Conservation (phyloP, 1,284 basidiomycete species). For the Ceratobasidium sp. region DNA sequence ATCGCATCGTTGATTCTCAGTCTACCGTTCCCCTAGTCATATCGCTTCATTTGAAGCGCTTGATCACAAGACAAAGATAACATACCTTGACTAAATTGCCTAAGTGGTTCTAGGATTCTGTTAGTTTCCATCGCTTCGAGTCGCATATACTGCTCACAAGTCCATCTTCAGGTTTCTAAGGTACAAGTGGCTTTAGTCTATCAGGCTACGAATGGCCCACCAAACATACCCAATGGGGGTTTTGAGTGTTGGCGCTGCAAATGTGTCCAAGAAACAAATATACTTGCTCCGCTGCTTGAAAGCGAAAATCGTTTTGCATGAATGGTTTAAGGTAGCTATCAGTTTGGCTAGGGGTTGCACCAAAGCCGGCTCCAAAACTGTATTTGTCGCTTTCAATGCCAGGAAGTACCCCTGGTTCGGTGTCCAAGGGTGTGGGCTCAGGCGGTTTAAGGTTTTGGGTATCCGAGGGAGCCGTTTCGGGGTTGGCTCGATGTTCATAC, state of each 20-base stretch:
- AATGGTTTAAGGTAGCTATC: conserved; percentile 59
- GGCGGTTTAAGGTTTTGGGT: background rate
- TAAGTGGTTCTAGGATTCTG: background rate
- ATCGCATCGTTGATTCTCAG: too few relatives aligned
- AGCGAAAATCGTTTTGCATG: conserved; percentile 55
- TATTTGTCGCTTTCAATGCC: conserved; percentile 55
- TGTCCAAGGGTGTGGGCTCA: conserved; percentile 15
- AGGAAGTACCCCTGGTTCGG: conserved; percentile 46
- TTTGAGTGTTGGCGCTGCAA: conserved; percentile 57
- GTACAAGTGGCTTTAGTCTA: background rate
- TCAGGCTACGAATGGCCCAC: too few relatives aligned
- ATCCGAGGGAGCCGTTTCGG: conserved; percentile 36
- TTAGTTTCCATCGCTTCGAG: background rate
- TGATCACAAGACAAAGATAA: background rate
- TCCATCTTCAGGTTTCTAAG: background rate
- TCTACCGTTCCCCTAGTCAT: too few relatives aligned
- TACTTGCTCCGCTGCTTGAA: conserved; percentile 53
- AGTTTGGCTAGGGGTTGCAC: conserved; percentile 56
- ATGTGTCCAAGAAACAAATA: conserved; percentile 60
- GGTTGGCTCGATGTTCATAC: conserved; percentile 52
- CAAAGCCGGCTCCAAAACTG: conserved; percentile 45
- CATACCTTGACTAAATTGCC: background rate
- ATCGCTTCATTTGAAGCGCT: too few relatives aligned
- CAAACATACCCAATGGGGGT: conserved; percentile 62
- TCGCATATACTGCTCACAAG: background rate